Evolutionary conservation across 495 filamentous ascomycete species (phyloP).

Genomic region (Aspergillus olivimuriae): DNA sequence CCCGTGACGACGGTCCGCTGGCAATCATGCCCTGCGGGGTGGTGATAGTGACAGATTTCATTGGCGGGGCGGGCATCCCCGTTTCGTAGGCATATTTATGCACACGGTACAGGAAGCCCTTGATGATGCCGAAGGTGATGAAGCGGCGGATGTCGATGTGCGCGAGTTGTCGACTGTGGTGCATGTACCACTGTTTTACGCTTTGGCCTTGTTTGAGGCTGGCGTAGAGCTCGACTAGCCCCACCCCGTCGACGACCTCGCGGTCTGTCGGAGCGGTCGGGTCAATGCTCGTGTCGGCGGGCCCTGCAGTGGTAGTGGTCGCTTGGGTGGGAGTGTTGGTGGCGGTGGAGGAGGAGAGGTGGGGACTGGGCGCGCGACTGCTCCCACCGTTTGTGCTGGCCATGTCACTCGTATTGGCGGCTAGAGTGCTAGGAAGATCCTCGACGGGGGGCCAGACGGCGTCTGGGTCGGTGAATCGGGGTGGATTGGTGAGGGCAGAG

Average conservation of each 20-base stretch:
- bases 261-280: not conserved
- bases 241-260: conserved; percentile 32
- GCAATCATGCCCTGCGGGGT: conserved; percentile 11
- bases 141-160: conserved; percentile 83
- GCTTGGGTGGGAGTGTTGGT: conserved; percentile 6
- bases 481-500: conserved; percentile 9
- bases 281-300: not conserved
- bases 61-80: conserved; percentile 25
- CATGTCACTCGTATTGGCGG: conserved; percentile 13
- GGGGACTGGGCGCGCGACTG: conserved; percentile 7
- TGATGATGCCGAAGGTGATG: conserved; percentile 92
- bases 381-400: conserved; percentile 13
- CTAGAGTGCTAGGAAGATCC: conserved; percentile 8
- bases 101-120: conserved; percentile 88
- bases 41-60: conserved; percentile 22
- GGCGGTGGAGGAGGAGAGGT: conserved; percentile 8
- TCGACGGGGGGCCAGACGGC: conserved; percentile 40
- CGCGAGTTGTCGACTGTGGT: conserved; percentile 58
- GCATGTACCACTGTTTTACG: conserved; percentile 73
- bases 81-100: conserved; percentile 81
- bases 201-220: conserved; percentile 69
- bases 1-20: conserved; percentile 28
- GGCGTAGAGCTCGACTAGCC: conserved; percentile 61
- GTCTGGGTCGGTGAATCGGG: conserved; percentile 28
- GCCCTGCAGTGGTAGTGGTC: not conserved